Evolutionary conservation across 2,329 filamentous ascomycete species (phyloP), one percentile per base, ranked within the genome.

Genomic region (Neophaeococcomyces mojaviensis): DNA sequence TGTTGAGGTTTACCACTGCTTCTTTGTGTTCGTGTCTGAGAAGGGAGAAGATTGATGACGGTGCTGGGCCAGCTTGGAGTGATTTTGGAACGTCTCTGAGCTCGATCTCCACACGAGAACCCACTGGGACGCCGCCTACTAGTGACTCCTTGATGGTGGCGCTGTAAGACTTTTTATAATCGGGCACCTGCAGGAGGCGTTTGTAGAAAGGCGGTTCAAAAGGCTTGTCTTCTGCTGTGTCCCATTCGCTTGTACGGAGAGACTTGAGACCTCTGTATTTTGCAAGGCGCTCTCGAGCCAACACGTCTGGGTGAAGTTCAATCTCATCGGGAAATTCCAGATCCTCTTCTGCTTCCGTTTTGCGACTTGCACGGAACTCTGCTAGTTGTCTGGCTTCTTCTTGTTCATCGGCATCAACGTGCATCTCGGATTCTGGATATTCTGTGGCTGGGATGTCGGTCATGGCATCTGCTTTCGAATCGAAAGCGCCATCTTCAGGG

Each of bases 311-410:
- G 55, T 86, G 87, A 44, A 98, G 72, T 65, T 98, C 94, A 48
- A 98, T 92, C 65, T 98, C 92, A 55, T 98, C 92, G 0, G 92
- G 92, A 65, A 97, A 98, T 64, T 97, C 90, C 45, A 86, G 78
- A 64, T 98, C 92, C 12, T 97, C 89, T 40, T 89, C 79, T 3
- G 81, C 87, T 56, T 96, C 90, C 19, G 81, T 81, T 42, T 81
- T 80, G 59, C 88, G 87, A 53, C 81, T 81, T 42, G 79, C 75
- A 32, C 92, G 81, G 67, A 88, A 98, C 36, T 84, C 84, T 46
- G 81, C 86, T 33, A 98, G 74, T 61, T 94, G 82, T 57, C 82
- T 76, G 2, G 85, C 84, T 59, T 94, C 88, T 52, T 96, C 88
- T 57, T 95, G 83, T 1, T 84, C 86, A 42, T 80, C 78, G 16